Percentiles rank a stretch among this genome's conserved stretches.
phyloP scores from a whole-genome alignment of 495 filamentous ascomycete genomes.

The Neurospora sp. region DNA sequence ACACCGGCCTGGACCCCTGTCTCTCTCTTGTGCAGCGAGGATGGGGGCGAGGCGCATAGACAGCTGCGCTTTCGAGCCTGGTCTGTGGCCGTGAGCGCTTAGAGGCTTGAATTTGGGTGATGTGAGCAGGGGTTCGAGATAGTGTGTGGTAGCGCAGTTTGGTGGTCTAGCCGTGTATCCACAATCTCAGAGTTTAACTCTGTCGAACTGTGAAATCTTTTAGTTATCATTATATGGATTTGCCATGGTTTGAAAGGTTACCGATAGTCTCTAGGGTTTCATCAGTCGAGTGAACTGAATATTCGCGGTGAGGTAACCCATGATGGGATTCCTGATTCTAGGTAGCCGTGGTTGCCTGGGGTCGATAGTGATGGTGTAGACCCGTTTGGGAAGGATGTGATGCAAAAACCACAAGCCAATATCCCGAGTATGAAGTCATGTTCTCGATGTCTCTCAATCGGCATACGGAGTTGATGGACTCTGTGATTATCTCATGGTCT shows the following conservation, averaged over 20 bases:
- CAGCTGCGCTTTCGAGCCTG: conserved; percentile 1
- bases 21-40: not conserved
- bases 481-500: not conserved
- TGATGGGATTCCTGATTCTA: not conserved
- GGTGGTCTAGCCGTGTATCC: not conserved
- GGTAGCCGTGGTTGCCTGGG: not conserved
- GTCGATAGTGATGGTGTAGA: not conserved
- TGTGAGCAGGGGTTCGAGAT: not conserved
- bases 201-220: not conserved
- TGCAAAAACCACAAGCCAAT: not conserved
- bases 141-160: not conserved
- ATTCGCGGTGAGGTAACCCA: not conserved
- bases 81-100: conserved; percentile 3
- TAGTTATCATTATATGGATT: not conserved
- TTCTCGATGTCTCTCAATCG: not conserved
- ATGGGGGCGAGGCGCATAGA: conserved; percentile 3
- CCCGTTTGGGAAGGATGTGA: not conserved
- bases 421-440: not conserved
- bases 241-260: not conserved
- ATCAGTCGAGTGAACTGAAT: not conserved
- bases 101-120: not conserved
- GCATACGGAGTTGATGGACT: not conserved
- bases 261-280: not conserved
- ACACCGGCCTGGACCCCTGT: not conserved
- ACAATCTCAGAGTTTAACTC: not conserved